Conservation (phyloP, 805 yeast genomes). For the Monosporozyma aquatica region DNA sequence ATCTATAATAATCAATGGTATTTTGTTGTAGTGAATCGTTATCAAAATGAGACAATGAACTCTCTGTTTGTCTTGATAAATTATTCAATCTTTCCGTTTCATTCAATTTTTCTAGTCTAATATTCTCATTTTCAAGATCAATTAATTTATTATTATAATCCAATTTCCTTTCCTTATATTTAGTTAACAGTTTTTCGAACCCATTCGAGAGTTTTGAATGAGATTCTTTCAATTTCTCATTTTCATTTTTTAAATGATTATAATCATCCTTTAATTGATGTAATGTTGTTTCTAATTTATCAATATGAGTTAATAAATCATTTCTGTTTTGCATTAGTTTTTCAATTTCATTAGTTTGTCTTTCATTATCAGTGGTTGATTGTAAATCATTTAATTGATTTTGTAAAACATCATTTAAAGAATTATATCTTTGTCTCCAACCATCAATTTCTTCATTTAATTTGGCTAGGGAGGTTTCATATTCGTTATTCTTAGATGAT, state of each 20-base stretch:
- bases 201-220: conserved; percentile 3
- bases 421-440: conserved; percentile 6
- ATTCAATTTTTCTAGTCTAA: conserved; percentile 12
- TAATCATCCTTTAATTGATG: not conserved
- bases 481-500: not conserved
- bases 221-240: conserved; percentile 5
- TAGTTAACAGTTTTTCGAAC: conserved; percentile 5
- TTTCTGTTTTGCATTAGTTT: not conserved
- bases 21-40: conserved; percentile 9
- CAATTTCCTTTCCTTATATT: conserved; percentile 17
- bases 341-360: conserved; percentile 1
- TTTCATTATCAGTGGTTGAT: not conserved
- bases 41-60: conserved; percentile 1
- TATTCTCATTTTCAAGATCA: conserved; percentile 22
- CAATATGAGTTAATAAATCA: not conserved
- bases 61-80: not conserved
- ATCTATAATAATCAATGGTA: conserved; percentile 23
- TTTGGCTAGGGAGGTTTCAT: not conserved
- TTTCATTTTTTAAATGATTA: conserved; percentile 1
- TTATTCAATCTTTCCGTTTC: conserved; percentile 4
- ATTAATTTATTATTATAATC: conserved; percentile 18
- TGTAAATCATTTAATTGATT: conserved; percentile 1
- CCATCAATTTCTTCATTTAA: conserved; percentile 3
- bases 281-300: not conserved
- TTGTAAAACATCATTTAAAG: conserved; percentile 4